A percentile compares a stretch with the other conserved stretches of the same genome.
Evolutionary conservation across 495 filamentous ascomycete species (phyloP).

Genomic region (Hypoxylon perforatum): DNA sequence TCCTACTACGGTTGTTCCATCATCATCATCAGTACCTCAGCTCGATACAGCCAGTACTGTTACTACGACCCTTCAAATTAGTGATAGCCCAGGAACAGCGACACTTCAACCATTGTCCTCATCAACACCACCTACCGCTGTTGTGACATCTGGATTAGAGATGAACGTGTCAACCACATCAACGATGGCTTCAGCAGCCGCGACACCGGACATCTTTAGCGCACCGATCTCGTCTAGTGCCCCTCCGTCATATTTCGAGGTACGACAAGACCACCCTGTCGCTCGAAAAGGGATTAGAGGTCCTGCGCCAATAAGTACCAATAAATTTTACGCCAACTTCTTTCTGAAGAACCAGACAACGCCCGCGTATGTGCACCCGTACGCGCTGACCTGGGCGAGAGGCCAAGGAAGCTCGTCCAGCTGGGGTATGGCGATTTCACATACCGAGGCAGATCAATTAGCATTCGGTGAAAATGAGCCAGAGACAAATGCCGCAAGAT

Average conservation of each 20-base stretch:
- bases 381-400: conserved; percentile 80
- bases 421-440: conserved; percentile 81
- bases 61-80: conserved; percentile 14
- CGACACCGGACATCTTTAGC: conserved; percentile 57
- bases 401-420: conserved; percentile 72
- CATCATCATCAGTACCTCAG: conserved; percentile 42
- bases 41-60: conserved; percentile 43
- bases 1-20: conserved; percentile 12
- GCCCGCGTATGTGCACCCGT: conserved; percentile 85
- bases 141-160: not conserved
- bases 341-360: conserved; percentile 80
- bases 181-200: conserved; percentile 21
- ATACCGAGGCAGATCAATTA: conserved; percentile 72
- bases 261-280: conserved; percentile 58
- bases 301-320: conserved; percentile 72
- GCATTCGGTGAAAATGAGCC: conserved; percentile 65
- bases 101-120: conserved; percentile 21
- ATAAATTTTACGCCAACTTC: conserved; percentile 94
- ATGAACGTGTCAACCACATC: conserved; percentile 20
- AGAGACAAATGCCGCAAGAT: conserved; percentile 68
- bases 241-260: conserved; percentile 64
- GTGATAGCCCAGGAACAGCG: conserved; percentile 5
- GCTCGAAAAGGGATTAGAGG: conserved; percentile 54
- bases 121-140: conserved; percentile 9
- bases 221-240: conserved; percentile 70